Conservation (phyloP, 371 early-diverging fungal genomes). For the Mortierella sp. region DNA sequence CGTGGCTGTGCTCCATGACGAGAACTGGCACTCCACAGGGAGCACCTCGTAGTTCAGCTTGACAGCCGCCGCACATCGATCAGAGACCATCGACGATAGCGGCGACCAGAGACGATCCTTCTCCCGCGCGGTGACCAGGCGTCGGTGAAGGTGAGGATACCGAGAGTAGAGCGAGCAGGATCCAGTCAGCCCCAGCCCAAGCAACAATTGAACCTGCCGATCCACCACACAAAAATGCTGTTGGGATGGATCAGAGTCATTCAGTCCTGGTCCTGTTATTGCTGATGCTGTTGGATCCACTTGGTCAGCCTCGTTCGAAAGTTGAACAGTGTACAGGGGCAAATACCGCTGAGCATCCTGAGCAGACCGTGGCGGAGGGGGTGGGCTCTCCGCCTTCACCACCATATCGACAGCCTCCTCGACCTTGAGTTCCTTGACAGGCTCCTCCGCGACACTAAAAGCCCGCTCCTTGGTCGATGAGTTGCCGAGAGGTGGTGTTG, state of each 20-base stretch:
- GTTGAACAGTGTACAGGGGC: conserved; percentile 78
- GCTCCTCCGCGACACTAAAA: neutral
- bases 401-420: conserved; percentile 11
- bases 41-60: conserved; percentile 44
- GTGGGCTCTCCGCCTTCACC: conserved; percentile 12
- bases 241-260: neutral
- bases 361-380: conserved; percentile 27
- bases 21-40: conserved; percentile 40
- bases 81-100: conserved; percentile 72
- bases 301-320: conserved; percentile 33
- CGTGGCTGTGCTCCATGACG: conserved; percentile 42
- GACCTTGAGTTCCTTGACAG: conserved; percentile 9
- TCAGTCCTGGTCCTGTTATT: conserved; percentile 1
- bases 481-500: neutral
- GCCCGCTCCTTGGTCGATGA: neutral
- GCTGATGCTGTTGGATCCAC: conserved; percentile 1
- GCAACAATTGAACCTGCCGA: conserved; percentile 72
- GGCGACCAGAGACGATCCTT: conserved; percentile 84
- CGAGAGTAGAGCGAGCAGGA: conserved; percentile 62
- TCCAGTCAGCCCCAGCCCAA: conserved; percentile 50
- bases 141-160: conserved; percentile 73
- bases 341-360: conserved; percentile 67
- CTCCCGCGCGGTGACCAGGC: conserved; percentile 65
- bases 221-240: conserved; percentile 74
- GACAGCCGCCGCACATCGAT: conserved; percentile 56